Conservation (phyloP, 129 eudicot species). For the Pulicaria dysenterica region DNA sequence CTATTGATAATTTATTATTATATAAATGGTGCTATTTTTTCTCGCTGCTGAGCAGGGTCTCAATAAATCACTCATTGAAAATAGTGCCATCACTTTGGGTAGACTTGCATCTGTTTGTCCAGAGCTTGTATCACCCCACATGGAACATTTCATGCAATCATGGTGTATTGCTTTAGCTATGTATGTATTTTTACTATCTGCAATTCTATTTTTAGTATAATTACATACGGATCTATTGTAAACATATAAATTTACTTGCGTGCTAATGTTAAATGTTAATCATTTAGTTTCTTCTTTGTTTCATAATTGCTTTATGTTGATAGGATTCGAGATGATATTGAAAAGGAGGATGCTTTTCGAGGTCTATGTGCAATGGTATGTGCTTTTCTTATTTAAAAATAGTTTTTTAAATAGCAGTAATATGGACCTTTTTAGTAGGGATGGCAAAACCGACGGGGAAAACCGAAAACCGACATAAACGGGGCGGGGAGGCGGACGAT, state of each 20-base stretch:
- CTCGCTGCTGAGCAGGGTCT: constrained; percentile 58
- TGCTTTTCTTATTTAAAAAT: too few species aligned
- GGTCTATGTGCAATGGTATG: constrained; percentile 95
- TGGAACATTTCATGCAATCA: constrained; percentile 98
- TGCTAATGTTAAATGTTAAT: neutral
- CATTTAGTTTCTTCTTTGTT: neutral
- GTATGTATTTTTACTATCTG: constrained; percentile 45
- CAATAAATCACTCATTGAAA: constrained; percentile 88
- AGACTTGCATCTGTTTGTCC: constrained; percentile 98
- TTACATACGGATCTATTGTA: neutral
- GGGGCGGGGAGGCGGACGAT: too few species aligned
- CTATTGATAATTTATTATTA: neutral
- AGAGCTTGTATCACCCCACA: constrained; percentile 91
- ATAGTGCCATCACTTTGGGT: constrained; percentile 91
- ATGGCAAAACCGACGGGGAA: too few species aligned
- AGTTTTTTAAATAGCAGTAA: too few species aligned
- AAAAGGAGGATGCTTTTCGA: constrained; percentile 97
- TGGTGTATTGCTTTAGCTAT: constrained; percentile 94
- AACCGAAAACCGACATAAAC: too few species aligned
- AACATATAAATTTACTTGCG: neutral
- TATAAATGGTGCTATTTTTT: neutral
- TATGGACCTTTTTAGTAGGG: neutral
- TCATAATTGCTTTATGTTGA: constrained; percentile 12
- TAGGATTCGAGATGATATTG: constrained; percentile 97
- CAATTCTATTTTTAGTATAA: neutral